Conservation (phyloP, 2,329 filamentous ascomycete genomes). For the Cordyceps pruinosa region DNA sequence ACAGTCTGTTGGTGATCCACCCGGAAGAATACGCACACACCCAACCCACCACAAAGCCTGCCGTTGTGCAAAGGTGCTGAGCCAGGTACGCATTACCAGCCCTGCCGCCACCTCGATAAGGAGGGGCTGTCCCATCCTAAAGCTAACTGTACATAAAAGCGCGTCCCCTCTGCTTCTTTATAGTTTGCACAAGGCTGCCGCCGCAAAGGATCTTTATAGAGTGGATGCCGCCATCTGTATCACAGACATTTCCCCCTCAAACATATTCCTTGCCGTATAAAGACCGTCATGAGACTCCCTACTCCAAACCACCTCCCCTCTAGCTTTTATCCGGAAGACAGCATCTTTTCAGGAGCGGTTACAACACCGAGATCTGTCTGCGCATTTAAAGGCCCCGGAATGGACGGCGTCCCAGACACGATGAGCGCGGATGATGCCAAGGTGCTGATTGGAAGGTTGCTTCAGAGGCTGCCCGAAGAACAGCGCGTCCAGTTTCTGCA, state of each 20-base stretch:
- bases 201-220: not conserved
- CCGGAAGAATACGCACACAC: not conserved
- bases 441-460: not conserved
- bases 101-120: not conserved
- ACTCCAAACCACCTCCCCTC: not conserved
- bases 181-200: not conserved
- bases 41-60: not conserved
- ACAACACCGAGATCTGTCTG: not conserved
- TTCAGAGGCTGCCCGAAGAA: not conserved
- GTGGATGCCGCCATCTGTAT: not conserved
- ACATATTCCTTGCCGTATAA: not conserved
- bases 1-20: not conserved
- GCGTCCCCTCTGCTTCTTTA: not conserved
- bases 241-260: not conserved
- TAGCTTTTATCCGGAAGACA: not conserved
- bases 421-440: not conserved
- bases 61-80: not conserved
- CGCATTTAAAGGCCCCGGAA: not conserved
- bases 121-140: not conserved
- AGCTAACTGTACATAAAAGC: not conserved
- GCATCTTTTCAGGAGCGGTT: not conserved
- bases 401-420: not conserved
- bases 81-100: not conserved
- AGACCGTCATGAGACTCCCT: slow-evolving; percentile 1
- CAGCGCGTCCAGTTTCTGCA: not conserved